Percentiles rank a stretch among this genome's conserved stretches.
phyloP scores from a whole-genome alignment of 306 rosid genomes.

The Medicago ruthenica region DNA sequence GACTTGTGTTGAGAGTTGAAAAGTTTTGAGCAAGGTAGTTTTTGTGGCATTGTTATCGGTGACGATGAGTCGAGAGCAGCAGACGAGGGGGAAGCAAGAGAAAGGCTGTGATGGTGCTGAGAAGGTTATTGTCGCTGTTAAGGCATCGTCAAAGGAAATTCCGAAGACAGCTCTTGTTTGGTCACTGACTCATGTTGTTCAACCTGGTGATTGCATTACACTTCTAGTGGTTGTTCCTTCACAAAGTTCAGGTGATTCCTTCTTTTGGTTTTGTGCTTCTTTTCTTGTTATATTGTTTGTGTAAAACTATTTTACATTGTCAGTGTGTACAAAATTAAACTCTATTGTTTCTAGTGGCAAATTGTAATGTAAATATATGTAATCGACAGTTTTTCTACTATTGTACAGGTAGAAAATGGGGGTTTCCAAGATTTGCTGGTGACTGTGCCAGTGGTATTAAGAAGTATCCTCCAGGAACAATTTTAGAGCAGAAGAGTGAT shows the following conservation, averaged over 20 bases:
- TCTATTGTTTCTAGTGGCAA: not conserved
- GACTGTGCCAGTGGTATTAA: slow-evolving; percentile 85
- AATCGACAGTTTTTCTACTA: slow-evolving; percentile 28
- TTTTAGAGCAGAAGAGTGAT: slow-evolving; percentile 77
- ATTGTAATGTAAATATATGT: not conserved
- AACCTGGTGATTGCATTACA: slow-evolving; percentile 95
- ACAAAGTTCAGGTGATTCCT: slow-evolving; percentile 73
- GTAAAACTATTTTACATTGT: not conserved
- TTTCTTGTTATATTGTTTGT: not conserved
- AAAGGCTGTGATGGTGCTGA: slow-evolving; percentile 74
- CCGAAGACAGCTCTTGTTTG: slow-evolving; percentile 94
- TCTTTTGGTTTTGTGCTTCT: slow-evolving; percentile 26
- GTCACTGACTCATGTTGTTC: slow-evolving; percentile 98
- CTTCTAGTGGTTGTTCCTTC: slow-evolving; percentile 93
- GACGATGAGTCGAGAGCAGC: slow-evolving; percentile 76
- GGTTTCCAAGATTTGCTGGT: slow-evolving; percentile 91
- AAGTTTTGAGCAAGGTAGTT: slow-evolving; percentile 37
- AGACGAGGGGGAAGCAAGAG: slow-evolving; percentile 79
- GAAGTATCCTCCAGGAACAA: slow-evolving; percentile 70
- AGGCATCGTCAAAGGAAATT: slow-evolving; percentile 82
- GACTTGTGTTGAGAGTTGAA: slow-evolving; percentile 53
- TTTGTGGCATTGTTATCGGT: slow-evolving; percentile 25
- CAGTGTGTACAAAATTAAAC: not conserved
- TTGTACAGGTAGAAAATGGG: slow-evolving; percentile 87
- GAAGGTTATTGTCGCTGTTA: slow-evolving; percentile 95